phyloP scores from a whole-genome alignment of 805 yeast genomes.

The Wickerhamomyces subpelliculosus region DNA sequence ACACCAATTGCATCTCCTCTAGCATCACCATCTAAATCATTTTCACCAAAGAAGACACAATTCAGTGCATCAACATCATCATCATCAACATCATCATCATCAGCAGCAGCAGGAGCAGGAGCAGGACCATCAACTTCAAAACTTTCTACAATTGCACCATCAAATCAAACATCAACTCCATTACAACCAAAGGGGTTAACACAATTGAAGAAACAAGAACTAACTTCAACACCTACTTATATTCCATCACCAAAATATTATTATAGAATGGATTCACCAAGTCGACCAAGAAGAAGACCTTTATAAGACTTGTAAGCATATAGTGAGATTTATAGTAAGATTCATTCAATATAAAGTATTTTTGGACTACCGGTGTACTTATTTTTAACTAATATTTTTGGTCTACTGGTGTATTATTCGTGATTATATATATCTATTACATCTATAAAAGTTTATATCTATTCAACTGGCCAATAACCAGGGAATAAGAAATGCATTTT shows the following conservation, averaged over 20 bases:
- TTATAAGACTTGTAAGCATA: not conserved
- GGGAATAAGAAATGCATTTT: slow-evolving; percentile 88
- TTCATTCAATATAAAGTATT: too few species aligned
- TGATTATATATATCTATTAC: not conserved
- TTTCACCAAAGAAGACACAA: slow-evolving; percentile 20
- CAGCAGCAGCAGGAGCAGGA: not conserved
- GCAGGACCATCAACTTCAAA: too few species aligned
- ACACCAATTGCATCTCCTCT: slow-evolving; percentile 23
- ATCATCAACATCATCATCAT: not conserved
- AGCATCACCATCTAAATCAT: slow-evolving; percentile 17
- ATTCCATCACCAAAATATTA: slow-evolving; percentile 24
- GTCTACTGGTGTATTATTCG: not conserved
- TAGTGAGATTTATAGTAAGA: too few species aligned
- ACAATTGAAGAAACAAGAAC: too few species aligned
- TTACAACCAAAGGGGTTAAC: too few species aligned
- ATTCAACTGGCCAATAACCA: slow-evolving; percentile 68
- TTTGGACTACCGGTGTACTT: too few species aligned
- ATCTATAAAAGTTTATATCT: not conserved
- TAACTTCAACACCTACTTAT: slow-evolving; percentile 16
- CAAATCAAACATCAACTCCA: too few species aligned
- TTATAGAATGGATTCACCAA: slow-evolving; percentile 25
- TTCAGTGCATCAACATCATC: slow-evolving; percentile 17
- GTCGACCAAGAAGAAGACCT: slow-evolving; percentile 19
- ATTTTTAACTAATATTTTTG: too few species aligned
- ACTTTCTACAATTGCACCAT: too few species aligned